phyloP scores from a whole-genome alignment of 257 asterid species.

The Striga asiatica region DNA sequence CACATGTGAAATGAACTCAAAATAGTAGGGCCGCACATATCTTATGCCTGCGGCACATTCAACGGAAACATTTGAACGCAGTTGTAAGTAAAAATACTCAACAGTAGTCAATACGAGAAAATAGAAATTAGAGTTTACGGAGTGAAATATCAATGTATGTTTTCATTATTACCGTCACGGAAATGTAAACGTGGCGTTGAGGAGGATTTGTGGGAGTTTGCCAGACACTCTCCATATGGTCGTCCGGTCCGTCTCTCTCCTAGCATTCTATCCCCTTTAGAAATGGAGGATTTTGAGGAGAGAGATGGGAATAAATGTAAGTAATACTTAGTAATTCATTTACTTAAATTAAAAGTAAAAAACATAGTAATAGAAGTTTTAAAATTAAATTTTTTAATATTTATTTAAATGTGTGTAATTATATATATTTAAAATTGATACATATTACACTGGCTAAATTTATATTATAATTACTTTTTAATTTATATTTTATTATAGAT shows the following conservation, averaged over 20 bases:
- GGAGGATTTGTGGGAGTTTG: conserved; percentile 93
- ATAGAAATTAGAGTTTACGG: not conserved
- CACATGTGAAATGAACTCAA: conserved; percentile 89
- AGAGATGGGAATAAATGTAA: no score
- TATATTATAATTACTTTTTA: no score
- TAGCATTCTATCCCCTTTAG: no score
- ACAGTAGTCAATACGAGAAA: not conserved
- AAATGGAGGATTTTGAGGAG: no score
- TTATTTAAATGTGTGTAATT: no score
- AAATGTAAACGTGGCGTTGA: conserved; percentile 71
- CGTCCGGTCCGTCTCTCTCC: conserved; percentile 30
- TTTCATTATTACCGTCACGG: conserved; percentile 35
- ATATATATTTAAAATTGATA: no score
- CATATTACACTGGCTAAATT: no score
- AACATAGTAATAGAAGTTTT: no score
- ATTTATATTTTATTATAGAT: no score
- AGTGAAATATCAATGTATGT: not conserved
- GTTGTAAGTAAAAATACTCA: not conserved
- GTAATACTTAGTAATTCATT: no score
- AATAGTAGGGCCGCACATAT: conserved; percentile 83
- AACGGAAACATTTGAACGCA: not conserved
- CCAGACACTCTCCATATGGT: conserved; percentile 70
- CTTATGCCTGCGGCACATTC: conserved; percentile 57
- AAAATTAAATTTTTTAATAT: no score
- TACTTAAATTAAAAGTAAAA: no score